Percentiles rank a stretch among this genome's conserved stretches.
These are phyloP conservation scores for Striga hermonthica DNA, from an alignment of 305 asterid species.

Conservation along the genomic window DNA sequence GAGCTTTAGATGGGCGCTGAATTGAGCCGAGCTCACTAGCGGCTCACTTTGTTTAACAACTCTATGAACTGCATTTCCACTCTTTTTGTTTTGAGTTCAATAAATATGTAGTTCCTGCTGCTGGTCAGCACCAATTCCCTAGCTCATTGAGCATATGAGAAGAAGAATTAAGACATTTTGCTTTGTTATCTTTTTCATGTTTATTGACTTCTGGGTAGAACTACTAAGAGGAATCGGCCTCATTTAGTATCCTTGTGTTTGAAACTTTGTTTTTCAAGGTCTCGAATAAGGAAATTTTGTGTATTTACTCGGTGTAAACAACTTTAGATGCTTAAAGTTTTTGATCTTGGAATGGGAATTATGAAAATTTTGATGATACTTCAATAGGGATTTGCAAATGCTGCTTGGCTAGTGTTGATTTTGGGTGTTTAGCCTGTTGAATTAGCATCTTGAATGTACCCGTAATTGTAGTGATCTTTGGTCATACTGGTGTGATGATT, in stretches of 20 bases:
- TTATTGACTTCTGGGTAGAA: too few relatives aligned
- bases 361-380: neutral
- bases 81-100: slow-evolving; percentile 15
- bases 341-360: neutral
- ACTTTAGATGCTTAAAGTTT: slow-evolving; percentile 1
- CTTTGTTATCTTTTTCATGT: neutral
- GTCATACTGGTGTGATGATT: slow-evolving; percentile 3
- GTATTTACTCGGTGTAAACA: slow-evolving; percentile 1
- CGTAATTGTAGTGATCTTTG: slow-evolving; percentile 13
- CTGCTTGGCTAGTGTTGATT: slow-evolving; percentile 5
- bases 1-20: too few relatives aligned
- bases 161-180: neutral
- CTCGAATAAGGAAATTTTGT: neutral
- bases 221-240: too few relatives aligned
- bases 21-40: too few relatives aligned
- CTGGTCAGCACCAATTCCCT: neutral
- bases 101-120: neutral
- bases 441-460: neutral
- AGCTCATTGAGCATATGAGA: neutral
- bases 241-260: neutral
- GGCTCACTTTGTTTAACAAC: too few relatives aligned
- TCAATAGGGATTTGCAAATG: slow-evolving; percentile 14
- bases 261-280: slow-evolving; percentile 8
- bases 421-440: neutral
- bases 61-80: neutral